These are phyloP conservation scores for Septoria linicola DNA, from an alignment of 2,329 filamentous ascomycete species.

Conservation along the genomic window DNA sequence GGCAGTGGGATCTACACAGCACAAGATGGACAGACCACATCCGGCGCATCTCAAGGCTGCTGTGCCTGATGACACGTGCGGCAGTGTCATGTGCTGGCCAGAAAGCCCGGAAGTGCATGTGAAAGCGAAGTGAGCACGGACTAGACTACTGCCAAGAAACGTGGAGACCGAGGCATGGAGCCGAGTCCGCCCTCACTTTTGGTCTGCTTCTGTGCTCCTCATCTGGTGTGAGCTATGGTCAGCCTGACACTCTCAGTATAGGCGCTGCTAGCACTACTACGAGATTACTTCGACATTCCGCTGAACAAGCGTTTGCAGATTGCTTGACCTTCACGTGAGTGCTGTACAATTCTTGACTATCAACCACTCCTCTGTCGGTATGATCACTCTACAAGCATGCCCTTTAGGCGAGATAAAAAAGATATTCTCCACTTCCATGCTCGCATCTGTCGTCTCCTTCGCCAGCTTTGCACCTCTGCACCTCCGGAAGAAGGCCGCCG, in stretches of 20 bases:
- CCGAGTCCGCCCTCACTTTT: no score
- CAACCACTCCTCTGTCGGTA: no score
- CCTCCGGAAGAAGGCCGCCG: constrained; percentile 25
- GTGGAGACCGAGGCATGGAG: constrained; percentile 7
- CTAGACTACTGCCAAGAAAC: constrained; percentile 5
- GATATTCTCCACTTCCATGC: constrained; percentile 23
- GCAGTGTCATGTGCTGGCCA: constrained; percentile 2
- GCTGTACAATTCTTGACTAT: neutral
- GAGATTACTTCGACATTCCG: no score
- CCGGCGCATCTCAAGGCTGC: neutral
- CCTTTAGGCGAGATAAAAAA: constrained; percentile 17
- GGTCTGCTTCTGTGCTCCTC: no score
- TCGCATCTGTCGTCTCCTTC: constrained; percentile 20
- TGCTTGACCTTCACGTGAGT: no score
- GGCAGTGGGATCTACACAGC: neutral
- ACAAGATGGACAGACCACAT: no score
- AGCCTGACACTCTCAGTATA: no score
- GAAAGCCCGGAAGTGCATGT: neutral
- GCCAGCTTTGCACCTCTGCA: constrained; percentile 20
- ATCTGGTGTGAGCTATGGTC: no score
- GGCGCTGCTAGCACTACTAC: no score
- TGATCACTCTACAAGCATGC: constrained; percentile 3
- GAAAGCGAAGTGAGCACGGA: neutral
- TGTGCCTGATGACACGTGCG: neutral
- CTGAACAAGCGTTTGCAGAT: no score